These are phyloP conservation scores for Penicillium simplicissimum DNA, from an alignment of 495 filamentous ascomycete genomes.

Conservation along the genomic window DNA sequence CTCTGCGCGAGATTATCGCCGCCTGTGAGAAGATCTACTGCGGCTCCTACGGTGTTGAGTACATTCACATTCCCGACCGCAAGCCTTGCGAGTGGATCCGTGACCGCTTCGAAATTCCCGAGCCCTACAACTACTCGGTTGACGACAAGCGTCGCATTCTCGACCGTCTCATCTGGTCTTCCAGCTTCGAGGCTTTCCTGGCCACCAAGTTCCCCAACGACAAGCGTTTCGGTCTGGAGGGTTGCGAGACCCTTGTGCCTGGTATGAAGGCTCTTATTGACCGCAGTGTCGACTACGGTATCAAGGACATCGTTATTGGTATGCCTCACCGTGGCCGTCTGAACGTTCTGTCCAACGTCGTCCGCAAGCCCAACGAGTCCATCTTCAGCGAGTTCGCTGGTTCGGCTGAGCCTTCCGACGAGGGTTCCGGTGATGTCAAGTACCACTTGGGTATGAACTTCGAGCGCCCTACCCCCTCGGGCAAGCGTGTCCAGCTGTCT, in stretches of 20 bases:
- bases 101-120: slow-evolving; percentile 88
- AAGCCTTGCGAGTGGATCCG: slow-evolving; percentile 98
- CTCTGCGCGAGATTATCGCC: slow-evolving; percentile 86
- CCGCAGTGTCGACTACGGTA: slow-evolving; percentile 94
- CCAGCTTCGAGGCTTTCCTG: slow-evolving; percentile 92
- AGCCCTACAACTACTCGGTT: slow-evolving; percentile 91
- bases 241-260: slow-evolving; percentile 92
- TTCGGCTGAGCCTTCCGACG: slow-evolving; percentile 82
- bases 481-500: slow-evolving; percentile 97
- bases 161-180: slow-evolving; percentile 96
- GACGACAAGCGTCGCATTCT: slow-evolving; percentile 97
- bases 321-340: slow-evolving; percentile 99
- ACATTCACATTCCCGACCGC: slow-evolving; percentile 97
- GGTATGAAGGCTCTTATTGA: slow-evolving; percentile 99
- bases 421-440: slow-evolving; percentile 98
- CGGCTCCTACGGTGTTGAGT: slow-evolving; percentile 93
- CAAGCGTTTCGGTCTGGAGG: slow-evolving; percentile 97
- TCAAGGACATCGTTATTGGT: slow-evolving; percentile 98
- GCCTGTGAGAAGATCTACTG: slow-evolving; percentile 96
- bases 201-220: slow-evolving; percentile 98
- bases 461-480: slow-evolving; percentile 95
- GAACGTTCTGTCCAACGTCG: slow-evolving; percentile 97
- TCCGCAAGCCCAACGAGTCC: slow-evolving; percentile 97
- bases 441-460: slow-evolving; percentile 99
- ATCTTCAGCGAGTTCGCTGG: slow-evolving; percentile 99